Conservation (phyloP, 2,329 filamentous ascomycete genomes). For the Aspergillus niger region DNA sequence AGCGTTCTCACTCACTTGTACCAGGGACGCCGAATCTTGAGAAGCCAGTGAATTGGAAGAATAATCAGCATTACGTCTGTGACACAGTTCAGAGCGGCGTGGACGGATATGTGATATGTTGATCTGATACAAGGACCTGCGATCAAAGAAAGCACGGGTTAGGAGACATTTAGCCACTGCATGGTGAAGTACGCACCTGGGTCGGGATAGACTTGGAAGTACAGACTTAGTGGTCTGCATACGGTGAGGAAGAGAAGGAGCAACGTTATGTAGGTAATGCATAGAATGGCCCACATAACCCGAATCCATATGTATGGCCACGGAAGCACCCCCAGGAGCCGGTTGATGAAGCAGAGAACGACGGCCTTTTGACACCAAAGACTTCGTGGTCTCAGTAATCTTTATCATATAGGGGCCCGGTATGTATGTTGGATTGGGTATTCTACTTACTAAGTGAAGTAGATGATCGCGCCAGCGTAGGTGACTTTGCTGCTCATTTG, state of each 20-base stretch:
- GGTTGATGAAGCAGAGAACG: conserved; percentile 15
- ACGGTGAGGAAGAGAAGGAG: conserved; percentile 6
- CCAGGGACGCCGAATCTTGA: conserved; percentile 10
- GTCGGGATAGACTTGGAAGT: conserved; percentile 15
- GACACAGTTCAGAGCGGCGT: conserved; percentile 9
- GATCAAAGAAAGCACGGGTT: background rate
- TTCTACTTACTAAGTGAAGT: conserved; percentile 11
- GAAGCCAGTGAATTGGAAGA: conserved; percentile 16
- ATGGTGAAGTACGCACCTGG: conserved; percentile 7
- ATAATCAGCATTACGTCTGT: conserved; percentile 16
- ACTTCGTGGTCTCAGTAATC: conserved; percentile 1
- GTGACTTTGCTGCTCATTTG: conserved; percentile 12
- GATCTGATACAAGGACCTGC: conserved; percentile 7
- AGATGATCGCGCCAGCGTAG: conserved; percentile 3
- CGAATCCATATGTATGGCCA: conserved; percentile 16
- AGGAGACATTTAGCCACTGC: background rate
- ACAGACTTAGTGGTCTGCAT: conserved; percentile 9
- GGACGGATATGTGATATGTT: conserved; percentile 2
- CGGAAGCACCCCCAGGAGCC: conserved; percentile 13
- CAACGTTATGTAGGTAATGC: conserved; percentile 2
- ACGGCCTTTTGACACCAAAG: conserved; percentile 17
- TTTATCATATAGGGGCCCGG: fast-evolving
- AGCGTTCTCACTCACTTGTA: background rate
- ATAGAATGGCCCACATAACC: conserved; percentile 9
- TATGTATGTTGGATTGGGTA: no score